These are phyloP conservation scores for Podospora pseudopauciseta DNA, from an alignment of 495 filamentous ascomycete species.

Conservation along the genomic window DNA sequence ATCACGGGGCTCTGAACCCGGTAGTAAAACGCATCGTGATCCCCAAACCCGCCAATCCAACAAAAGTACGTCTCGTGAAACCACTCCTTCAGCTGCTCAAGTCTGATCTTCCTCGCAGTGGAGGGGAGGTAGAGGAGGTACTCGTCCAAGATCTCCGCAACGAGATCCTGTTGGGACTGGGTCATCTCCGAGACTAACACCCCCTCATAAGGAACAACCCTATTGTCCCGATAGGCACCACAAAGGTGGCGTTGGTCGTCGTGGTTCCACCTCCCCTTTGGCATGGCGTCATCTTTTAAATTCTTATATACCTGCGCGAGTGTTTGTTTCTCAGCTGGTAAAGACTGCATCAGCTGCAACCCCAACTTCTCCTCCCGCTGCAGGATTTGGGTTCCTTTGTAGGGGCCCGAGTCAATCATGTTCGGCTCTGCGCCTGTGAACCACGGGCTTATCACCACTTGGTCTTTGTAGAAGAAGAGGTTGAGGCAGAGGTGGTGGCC, in stretches of 20 bases:
- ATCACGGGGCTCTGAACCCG: slow-evolving; percentile 70
- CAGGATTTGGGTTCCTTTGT: slow-evolving; percentile 59
- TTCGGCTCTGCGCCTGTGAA: slow-evolving; percentile 79
- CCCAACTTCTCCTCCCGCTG: slow-evolving; percentile 61
- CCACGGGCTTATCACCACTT: slow-evolving; percentile 63
- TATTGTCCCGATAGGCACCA: slow-evolving; percentile 73
- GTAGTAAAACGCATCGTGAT: slow-evolving; percentile 71
- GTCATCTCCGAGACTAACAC: slow-evolving; percentile 45
- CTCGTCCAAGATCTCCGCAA: slow-evolving; percentile 54
- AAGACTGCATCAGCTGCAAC: slow-evolving; percentile 63
- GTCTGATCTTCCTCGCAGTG: slow-evolving; percentile 45
- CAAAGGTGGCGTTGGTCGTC: slow-evolving; percentile 70
- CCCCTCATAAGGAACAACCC: slow-evolving; percentile 71
- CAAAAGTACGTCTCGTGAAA: slow-evolving; percentile 67
- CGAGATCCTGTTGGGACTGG: slow-evolving; percentile 46
- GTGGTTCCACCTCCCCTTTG: slow-evolving; percentile 66
- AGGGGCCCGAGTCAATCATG: slow-evolving; percentile 60
- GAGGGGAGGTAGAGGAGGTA: slow-evolving; percentile 63
- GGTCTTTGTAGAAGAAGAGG: slow-evolving; percentile 57
- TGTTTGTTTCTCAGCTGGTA: slow-evolving; percentile 44
- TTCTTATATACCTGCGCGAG: slow-evolving; percentile 54
- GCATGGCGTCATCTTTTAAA: slow-evolving; percentile 60
- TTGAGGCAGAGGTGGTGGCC: slow-evolving; percentile 73
- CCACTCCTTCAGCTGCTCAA: slow-evolving; percentile 49
- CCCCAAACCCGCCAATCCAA: slow-evolving; percentile 67